These are phyloP conservation scores for Puya raimondii DNA, from an alignment of 176 grass and related monocot species.

Conservation along the genomic window DNA sequence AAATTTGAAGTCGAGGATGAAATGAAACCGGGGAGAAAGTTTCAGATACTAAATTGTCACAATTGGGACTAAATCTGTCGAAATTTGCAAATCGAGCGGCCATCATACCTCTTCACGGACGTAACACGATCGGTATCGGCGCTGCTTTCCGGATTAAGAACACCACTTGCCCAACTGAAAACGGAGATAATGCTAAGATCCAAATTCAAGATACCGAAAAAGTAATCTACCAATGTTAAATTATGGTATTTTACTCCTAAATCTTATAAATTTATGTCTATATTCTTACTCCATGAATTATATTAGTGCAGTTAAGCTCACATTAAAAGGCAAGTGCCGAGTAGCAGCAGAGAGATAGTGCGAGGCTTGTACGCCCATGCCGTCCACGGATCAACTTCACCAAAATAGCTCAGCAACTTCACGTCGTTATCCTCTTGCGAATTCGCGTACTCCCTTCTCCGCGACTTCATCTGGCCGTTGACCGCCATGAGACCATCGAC, in stretches of 20 bases:
- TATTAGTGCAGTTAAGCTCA: conserved; percentile 22
- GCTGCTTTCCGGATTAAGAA: conserved; percentile 76
- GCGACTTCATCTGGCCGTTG: conserved; percentile 40
- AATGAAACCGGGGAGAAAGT: too few species aligned
- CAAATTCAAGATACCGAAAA: neutral
- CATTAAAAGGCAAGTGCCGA: conserved; percentile 88
- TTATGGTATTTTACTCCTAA: too few species aligned
- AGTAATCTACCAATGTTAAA: neutral
- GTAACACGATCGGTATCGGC: conserved; percentile 46
- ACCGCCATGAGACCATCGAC: conserved; percentile 38
- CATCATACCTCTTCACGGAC: conserved; percentile 74
- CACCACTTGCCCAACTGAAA: conserved; percentile 90
- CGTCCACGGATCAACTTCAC: conserved; percentile 89
- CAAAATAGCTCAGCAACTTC: conserved; percentile 41
- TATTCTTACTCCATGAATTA: neutral
- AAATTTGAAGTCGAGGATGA: too few species aligned
- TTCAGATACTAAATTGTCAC: neutral
- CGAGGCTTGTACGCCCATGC: conserved; percentile 91
- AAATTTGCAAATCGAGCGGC: neutral
- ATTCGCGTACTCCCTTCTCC: conserved; percentile 24
- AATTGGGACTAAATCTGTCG: neutral
- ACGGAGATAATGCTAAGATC: conserved; percentile 11
- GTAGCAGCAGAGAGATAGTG: conserved; percentile 66
- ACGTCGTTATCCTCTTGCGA: conserved; percentile 35
- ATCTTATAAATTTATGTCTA: too few species aligned